Conservation (phyloP, 2,329 filamentous ascomycete genomes). For the Arthrobotrys conoides region DNA sequence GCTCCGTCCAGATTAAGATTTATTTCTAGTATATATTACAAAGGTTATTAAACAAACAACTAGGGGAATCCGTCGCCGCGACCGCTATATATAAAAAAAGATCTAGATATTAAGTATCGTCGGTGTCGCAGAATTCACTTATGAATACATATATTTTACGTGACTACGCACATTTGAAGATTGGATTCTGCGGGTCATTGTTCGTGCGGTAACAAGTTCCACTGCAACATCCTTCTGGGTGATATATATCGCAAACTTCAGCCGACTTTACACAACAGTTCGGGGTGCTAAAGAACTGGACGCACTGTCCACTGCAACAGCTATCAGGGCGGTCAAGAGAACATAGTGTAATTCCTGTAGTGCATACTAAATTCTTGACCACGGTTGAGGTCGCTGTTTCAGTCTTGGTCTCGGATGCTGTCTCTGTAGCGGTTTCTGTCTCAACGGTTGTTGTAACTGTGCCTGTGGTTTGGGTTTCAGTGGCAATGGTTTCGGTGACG, state of each 20-base stretch:
- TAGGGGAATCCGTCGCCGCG: too few relatives aligned
- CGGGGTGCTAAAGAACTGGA: constrained; percentile 9
- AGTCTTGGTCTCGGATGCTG: background rate
- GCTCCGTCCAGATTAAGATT: too few relatives aligned
- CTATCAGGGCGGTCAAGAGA: constrained; percentile 8
- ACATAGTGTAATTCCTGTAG: constrained; percentile 12
- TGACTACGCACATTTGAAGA: background rate
- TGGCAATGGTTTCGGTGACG: constrained; percentile 14
- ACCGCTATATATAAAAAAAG: too few relatives aligned
- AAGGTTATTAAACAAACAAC: too few relatives aligned
- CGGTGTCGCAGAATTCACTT: too few relatives aligned
- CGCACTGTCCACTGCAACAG: constrained; percentile 26
- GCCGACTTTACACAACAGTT: background rate
- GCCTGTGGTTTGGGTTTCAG: constrained; percentile 7
- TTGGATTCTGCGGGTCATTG: too few relatives aligned
- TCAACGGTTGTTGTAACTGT: constrained; percentile 1
- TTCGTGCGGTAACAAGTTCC: constrained; percentile 2
- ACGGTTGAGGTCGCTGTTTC: background rate
- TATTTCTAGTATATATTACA: too few relatives aligned
- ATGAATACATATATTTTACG: background rate
- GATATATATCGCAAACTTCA: background rate
- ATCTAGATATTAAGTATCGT: too few relatives aligned
- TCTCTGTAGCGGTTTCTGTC: background rate
- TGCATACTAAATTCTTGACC: background rate
- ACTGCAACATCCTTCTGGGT: constrained; percentile 20